phyloP scores from a whole-genome alignment of 2,329 filamentous ascomycete genomes.

The Chrysoporthe cubensis region DNA sequence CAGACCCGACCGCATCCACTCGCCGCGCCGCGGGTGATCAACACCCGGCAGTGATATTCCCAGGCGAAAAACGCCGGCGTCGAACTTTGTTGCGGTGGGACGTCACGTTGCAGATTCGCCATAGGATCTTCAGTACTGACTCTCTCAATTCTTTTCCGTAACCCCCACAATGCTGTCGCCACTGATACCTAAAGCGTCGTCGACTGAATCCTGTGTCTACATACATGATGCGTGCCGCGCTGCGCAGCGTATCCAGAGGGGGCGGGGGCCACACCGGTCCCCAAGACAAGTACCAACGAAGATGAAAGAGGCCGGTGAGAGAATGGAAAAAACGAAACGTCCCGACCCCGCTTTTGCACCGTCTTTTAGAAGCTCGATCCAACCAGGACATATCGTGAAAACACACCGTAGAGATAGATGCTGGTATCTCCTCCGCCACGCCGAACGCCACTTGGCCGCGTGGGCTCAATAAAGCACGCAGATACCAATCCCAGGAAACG shows the following conservation, averaged over 20 bases:
- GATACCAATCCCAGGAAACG: conserved; percentile 12
- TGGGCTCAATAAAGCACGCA: conserved; percentile 15
- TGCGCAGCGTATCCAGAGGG: conserved; percentile 4
- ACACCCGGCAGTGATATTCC: too few relatives aligned
- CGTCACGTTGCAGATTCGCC: background rate
- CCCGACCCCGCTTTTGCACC: conserved; percentile 14
- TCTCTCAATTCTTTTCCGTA: background rate
- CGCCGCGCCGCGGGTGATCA: background rate
- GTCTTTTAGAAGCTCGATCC: conserved; percentile 9
- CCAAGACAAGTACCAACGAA: background rate
- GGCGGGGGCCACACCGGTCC: background rate
- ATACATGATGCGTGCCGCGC: conserved; percentile 11
- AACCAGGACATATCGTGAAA: conserved; percentile 11
- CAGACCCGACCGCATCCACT: too few relatives aligned
- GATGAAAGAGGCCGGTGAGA: background rate
- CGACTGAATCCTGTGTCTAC: conserved; percentile 7
- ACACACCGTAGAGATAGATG: conserved; percentile 11
- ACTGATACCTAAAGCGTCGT: background rate
- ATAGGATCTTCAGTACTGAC: background rate
- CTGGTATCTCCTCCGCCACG: conserved; percentile 26
- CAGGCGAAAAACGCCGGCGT: background rate
- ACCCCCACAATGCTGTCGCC: background rate
- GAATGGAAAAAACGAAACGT: background rate
- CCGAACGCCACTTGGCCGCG: conserved; percentile 29
- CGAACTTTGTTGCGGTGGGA: background rate